Evolutionary conservation across 2,329 filamentous ascomycete species (phyloP).

Genomic region (Scortechinia acanthostroma): DNA sequence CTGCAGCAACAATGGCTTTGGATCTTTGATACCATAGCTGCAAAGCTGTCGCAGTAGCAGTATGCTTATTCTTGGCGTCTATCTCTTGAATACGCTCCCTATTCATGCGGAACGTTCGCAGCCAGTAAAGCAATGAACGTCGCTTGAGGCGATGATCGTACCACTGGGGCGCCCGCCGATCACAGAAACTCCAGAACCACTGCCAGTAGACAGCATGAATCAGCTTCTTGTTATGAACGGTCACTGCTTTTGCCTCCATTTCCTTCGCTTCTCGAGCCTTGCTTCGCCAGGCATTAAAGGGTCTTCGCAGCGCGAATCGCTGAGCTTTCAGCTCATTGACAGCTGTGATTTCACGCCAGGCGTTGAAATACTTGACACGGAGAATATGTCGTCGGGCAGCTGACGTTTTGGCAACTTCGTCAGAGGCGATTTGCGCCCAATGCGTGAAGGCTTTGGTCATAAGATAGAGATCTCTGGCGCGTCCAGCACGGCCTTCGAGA

Average conservation of each 20-base stretch:
- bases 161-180: slow-evolving; percentile 29
- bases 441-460: slow-evolving; percentile 51
- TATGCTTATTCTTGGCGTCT: slow-evolving; percentile 16
- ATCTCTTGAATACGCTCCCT: slow-evolving; percentile 26
- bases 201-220: slow-evolving; percentile 23
- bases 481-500: slow-evolving; percentile 37
- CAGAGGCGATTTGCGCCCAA: slow-evolving; percentile 42
- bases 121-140: slow-evolving; percentile 27
- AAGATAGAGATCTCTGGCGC: slow-evolving; percentile 40
- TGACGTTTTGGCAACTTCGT: slow-evolving; percentile 38
- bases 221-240: slow-evolving; percentile 16
- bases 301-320: slow-evolving; percentile 28
- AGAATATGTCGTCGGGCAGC: slow-evolving; percentile 43
- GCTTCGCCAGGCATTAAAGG: slow-evolving; percentile 53
- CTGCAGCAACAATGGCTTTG: background rate
- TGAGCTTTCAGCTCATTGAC: slow-evolving; percentile 45
- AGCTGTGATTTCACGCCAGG: slow-evolving; percentile 60
- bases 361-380: slow-evolving; percentile 50
- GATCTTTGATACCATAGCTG: background rate
- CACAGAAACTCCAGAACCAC: slow-evolving; percentile 33
- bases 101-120: slow-evolving; percentile 24
- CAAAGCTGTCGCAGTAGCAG: slow-evolving; percentile 12
- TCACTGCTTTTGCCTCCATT: slow-evolving; percentile 12
- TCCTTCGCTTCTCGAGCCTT: slow-evolving; percentile 9
- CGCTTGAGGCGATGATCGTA: slow-evolving; percentile 27